Evolutionary conservation across 2,329 filamentous ascomycete genomes (phyloP), one percentile per base, ranked within the genome.

Genomic region (Hawksworthiomyces lignivorus): DNA sequence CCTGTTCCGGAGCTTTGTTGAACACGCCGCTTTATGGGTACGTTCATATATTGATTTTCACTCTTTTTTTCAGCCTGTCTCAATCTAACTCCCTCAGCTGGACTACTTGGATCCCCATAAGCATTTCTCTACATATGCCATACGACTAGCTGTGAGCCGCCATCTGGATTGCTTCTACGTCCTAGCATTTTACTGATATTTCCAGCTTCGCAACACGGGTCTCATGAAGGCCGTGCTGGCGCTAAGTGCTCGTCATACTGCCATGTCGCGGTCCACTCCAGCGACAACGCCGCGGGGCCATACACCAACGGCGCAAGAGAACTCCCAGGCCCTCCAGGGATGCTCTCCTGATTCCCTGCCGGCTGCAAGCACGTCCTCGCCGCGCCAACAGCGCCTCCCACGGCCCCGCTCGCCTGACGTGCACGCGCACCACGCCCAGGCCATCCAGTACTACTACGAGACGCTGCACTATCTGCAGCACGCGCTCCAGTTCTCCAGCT

Each of bases 381-480:
- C 14, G 19, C 9, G 19, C 24, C 8, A 8, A 8, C 24, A 26
- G 24, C 12, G 8, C 8, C 24, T 12, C 8, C 24, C 24, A 12
- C 24, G 24, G 8, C 24, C 8, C 24, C 24, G 24, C 8, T 8
- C 24, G 8, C 24, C 24, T 12, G 43, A 37, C 29, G 15, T 31
- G 7, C 62, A 64, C 50, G 47, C 29, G 6, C 28, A 32, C n/a
- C 37, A 32, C 21, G 30, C 38, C 9, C 38, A 59, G 47, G 57
- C 66, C 27, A 56, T 65, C 33, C 72, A 70, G 44, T 81, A 79
- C 46, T 82, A 82, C 52, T 74, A 77, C 50, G 74, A 81, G 51
- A 79, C 76, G 0, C 60, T 82, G 0, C 72, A 76, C 37, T 82
- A 81, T 46, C 61, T 81, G 0, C 74, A 76, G 37, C 70, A 71